Evolutionary conservation across 2,329 filamentous ascomycete species (phyloP).

Genomic region (Beauveria bassiana): DNA sequence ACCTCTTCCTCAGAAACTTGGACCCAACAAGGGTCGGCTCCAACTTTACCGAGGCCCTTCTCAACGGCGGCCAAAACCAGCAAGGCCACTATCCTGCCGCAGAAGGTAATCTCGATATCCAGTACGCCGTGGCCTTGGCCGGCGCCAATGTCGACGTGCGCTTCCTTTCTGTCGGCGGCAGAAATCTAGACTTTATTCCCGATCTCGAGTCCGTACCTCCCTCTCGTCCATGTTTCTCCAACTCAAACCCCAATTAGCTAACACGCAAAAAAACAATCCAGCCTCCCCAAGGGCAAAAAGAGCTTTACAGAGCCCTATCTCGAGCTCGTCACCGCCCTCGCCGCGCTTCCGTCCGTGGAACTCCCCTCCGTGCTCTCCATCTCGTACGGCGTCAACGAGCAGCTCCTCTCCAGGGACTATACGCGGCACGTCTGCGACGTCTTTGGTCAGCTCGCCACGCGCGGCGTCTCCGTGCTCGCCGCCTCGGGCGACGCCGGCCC

Average conservation of each 20-base stretch:
- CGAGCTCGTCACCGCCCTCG: slow-evolving; percentile 52
- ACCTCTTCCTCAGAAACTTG: slow-evolving; percentile 46
- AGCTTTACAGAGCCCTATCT: slow-evolving; percentile 57
- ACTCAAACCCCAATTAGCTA: background rate
- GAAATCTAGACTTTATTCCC: slow-evolving; percentile 22
- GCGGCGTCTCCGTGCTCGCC: slow-evolving; percentile 61
- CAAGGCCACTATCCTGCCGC: slow-evolving; percentile 31
- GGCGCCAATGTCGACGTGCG: slow-evolving; percentile 27
- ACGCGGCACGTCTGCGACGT: slow-evolving; percentile 43
- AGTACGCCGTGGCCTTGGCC: slow-evolving; percentile 28
- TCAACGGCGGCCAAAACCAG: slow-evolving; percentile 48
- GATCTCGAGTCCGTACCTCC: slow-evolving; percentile 27
- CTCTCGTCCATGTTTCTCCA: background rate
- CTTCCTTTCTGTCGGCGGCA: slow-evolving; percentile 25
- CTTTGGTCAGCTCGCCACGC: slow-evolving; percentile 56
- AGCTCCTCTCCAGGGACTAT: slow-evolving; percentile 52
- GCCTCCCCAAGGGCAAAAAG: slow-evolving; percentile 18
- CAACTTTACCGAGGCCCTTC: slow-evolving; percentile 48
- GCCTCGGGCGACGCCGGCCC: slow-evolving; percentile 50
- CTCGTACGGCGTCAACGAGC: slow-evolving; percentile 66
- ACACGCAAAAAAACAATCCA: background rate
- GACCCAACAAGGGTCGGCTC: slow-evolving; percentile 42
- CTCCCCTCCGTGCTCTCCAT: slow-evolving; percentile 58
- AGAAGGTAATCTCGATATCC: slow-evolving; percentile 32
- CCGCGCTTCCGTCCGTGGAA: slow-evolving; percentile 42